A percentile compares a stretch with the other conserved stretches of the same genome.
These are phyloP conservation scores for Daldinia loculata DNA, from an alignment of 495 filamentous ascomycete species.

Conservation along the genomic window DNA sequence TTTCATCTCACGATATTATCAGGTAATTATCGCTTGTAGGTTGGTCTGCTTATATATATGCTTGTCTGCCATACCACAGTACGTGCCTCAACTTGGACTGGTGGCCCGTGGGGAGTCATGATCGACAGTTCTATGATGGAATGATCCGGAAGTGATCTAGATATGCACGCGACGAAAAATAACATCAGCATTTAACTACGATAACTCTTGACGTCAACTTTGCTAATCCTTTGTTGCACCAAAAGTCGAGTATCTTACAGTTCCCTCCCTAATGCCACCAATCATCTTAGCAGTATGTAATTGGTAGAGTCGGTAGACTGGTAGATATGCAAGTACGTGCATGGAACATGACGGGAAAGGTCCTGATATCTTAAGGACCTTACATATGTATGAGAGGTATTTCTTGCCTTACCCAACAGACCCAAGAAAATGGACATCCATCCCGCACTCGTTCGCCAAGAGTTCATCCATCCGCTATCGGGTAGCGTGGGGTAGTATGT, in stretches of 20 bases:
- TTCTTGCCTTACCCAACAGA: constrained; percentile 25
- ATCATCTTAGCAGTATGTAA: neutral
- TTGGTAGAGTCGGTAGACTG: neutral
- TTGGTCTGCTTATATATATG: neutral
- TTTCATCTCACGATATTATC: constrained; percentile 34
- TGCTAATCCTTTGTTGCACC: neutral
- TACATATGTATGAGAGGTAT: constrained; percentile 1
- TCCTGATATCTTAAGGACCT: neutral
- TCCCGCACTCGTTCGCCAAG: constrained; percentile 34
- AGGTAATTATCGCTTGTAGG: constrained; percentile 22
- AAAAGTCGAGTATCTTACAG: neutral
- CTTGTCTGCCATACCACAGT: neutral
- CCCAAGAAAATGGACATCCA: constrained; percentile 14
- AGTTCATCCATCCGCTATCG: constrained; percentile 32
- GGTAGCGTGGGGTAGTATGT: constrained; percentile 34
- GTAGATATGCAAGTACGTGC: constrained; percentile 3
- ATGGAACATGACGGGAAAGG: neutral
- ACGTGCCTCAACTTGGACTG: neutral
- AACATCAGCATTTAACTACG: neutral
- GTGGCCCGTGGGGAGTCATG: constrained; percentile 37
- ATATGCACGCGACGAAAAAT: constrained; percentile 1
- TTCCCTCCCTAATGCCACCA: neutral
- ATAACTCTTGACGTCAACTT: constrained; percentile 30
- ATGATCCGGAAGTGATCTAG: constrained; percentile 28
- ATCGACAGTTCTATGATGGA: constrained; percentile 36